A percentile compares a stretch with the other conserved stretches of the same genome.
Conservation (phyloP, 2,329 filamentous ascomycete genomes). For the Sphaceloma murrayae region DNA sequence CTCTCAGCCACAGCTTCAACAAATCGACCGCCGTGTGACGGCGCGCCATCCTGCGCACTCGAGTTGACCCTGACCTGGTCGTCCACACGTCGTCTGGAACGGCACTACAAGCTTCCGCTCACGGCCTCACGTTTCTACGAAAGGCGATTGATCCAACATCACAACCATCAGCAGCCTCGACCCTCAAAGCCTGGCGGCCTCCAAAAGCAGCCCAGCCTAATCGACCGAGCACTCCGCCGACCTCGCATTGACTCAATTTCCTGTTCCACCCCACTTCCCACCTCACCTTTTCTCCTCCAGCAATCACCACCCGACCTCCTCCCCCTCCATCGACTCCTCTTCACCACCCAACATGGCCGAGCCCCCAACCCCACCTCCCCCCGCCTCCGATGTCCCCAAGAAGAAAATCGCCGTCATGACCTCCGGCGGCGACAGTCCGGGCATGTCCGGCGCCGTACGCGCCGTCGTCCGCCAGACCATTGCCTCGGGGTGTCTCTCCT, state of each 20-base stretch:
- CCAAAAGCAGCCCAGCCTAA: no score
- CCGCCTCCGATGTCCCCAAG: conserved; percentile 31
- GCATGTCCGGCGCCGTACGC: conserved; percentile 87
- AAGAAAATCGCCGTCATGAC: conserved; percentile 82
- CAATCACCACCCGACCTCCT: no score
- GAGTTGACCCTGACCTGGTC: neutral
- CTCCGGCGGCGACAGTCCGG: conserved; percentile 84
- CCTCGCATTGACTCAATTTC: neutral
- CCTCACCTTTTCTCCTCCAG: neutral
- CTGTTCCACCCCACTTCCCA: neutral
- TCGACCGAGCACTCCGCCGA: conserved; percentile 7
- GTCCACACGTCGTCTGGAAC: neutral
- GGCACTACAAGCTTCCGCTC: no score
- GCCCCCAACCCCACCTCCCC: conserved; percentile 21
- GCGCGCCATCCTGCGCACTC: neutral
- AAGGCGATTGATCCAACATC: no score
- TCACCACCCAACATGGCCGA: no score
- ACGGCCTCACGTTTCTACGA: neutral
- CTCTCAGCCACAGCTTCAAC: conserved; percentile 8
- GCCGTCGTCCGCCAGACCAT: conserved; percentile 88
- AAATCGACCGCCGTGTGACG: conserved; percentile 9
- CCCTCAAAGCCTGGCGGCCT: no score
- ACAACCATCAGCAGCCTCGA: no score
- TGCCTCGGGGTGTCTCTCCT: conserved; percentile 51
- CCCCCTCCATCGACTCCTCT: no score